Percentiles rank a stretch among this genome's conserved stretches.
Evolutionary conservation across 2,329 filamentous ascomycete genomes (phyloP).

Genomic region (Cladophialophora bantiana): DNA sequence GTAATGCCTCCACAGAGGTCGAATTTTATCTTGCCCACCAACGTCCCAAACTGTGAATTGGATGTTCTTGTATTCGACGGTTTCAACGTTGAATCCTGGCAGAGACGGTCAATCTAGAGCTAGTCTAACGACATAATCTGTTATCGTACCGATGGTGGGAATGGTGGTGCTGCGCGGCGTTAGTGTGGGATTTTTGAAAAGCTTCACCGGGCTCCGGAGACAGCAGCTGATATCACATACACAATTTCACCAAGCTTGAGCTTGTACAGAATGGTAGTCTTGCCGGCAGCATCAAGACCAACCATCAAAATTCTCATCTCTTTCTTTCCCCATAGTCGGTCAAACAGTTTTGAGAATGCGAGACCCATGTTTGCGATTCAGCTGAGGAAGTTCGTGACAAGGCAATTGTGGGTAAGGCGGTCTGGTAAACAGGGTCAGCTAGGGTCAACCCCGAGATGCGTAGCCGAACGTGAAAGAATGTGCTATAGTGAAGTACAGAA

Average conservation of each 20-base stretch:
- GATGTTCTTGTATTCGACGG: slow-evolving; percentile 99
- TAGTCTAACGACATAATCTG: slow-evolving; percentile 11
- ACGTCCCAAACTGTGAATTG: slow-evolving; percentile 99
- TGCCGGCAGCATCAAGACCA: slow-evolving; percentile 98
- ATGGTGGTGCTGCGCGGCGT: slow-evolving; percentile 84
- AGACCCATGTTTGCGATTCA: slow-evolving; percentile 83
- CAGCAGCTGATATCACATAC: slow-evolving; percentile 33
- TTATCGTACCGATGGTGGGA: slow-evolving; percentile 82
- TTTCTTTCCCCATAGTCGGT: slow-evolving; percentile 98
- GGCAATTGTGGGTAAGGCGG: slow-evolving; percentile 47
- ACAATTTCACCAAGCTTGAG: slow-evolving; percentile 81
- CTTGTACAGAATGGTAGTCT: slow-evolving; percentile 99
- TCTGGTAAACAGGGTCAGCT: slow-evolving; percentile 43
- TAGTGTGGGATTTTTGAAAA: slow-evolving; percentile 17
- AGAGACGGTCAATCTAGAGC: slow-evolving; percentile 24
- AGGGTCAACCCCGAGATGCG: slow-evolving; percentile 17
- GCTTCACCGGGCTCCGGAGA: neutral
- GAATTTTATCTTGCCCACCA: slow-evolving; percentile 99
- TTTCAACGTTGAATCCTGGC: slow-evolving; percentile 98
- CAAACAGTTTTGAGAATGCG: slow-evolving; percentile 94
- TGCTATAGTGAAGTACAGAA: neutral
- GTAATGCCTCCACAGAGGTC: slow-evolving; percentile 99
- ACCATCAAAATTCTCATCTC: slow-evolving; percentile 99
- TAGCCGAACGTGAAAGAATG: slow-evolving; percentile 1
- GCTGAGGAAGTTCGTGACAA: slow-evolving; percentile 36